Percentiles rank a stretch among this genome's conserved stretches.
Conservation (phyloP, 805 yeast genomes). For the Zygoascus tannicola region DNA sequence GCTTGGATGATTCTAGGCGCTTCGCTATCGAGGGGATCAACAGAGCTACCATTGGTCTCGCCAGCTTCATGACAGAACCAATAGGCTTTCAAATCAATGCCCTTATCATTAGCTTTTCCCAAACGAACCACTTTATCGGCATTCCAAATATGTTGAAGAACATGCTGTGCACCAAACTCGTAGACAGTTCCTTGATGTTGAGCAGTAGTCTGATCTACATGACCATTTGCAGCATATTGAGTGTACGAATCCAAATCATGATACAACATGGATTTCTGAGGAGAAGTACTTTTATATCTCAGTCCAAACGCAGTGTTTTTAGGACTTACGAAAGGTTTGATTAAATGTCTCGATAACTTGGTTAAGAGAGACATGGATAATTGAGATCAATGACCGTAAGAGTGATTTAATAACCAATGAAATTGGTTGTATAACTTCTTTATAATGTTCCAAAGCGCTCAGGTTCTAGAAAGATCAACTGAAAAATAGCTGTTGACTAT, state of each 20-base stretch:
- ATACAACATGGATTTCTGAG: slow-evolving; percentile 13
- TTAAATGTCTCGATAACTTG: neutral
- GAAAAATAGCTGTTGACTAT: no score
- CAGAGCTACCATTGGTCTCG: neutral
- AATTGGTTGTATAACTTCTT: no score
- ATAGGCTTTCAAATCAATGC: slow-evolving; percentile 45
- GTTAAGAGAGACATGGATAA: neutral
- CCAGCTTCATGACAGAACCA: slow-evolving; percentile 34
- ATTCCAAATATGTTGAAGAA: slow-evolving; percentile 32
- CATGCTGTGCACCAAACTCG: slow-evolving; percentile 37
- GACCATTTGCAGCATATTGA: slow-evolving; percentile 26
- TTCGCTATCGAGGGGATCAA: neutral
- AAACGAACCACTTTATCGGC: slow-evolving; percentile 34
- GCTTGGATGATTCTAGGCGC: neutral
- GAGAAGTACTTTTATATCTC: neutral
- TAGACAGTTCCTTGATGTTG: slow-evolving; percentile 49
- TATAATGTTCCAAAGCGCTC: no score
- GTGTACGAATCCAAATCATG: slow-evolving; percentile 29
- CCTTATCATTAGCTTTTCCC: slow-evolving; percentile 51
- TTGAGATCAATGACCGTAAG: neutral
- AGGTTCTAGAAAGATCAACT: no score
- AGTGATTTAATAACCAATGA: no score
- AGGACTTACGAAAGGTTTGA: neutral
- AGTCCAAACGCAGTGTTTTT: neutral
- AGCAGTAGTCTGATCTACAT: slow-evolving; percentile 37